phyloP scores from a whole-genome alignment of 768 basidiomycete species.

The Coprinopsis marcescibilis region DNA sequence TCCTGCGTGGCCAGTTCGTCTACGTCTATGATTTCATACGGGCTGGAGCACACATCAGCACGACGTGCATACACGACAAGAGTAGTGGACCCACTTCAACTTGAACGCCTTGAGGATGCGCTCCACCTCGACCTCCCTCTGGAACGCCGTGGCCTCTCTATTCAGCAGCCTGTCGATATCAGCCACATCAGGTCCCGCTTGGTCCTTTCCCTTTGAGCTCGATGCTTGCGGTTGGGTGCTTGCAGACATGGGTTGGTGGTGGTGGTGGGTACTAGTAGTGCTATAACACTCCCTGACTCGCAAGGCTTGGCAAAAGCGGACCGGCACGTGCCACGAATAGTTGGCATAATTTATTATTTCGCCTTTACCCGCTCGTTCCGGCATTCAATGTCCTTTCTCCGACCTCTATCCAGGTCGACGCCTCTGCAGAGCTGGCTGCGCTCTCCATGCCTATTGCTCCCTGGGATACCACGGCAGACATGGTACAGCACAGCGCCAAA shows the following conservation, averaged over 20 bases:
- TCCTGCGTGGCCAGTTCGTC: conserved; percentile 62
- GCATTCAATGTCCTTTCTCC: too few relatives aligned
- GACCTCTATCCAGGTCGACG: too few relatives aligned
- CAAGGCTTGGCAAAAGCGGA: too few relatives aligned
- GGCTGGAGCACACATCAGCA: conserved; percentile 39
- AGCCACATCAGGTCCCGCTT: conserved; percentile 29
- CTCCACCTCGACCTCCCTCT: conserved; percentile 84
- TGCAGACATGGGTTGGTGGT: too few relatives aligned
- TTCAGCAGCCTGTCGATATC: conserved; percentile 80
- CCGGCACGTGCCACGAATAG: too few relatives aligned
- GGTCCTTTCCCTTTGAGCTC: conserved; percentile 1
- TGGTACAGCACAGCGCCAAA: background rate
- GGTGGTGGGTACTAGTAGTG: too few relatives aligned
- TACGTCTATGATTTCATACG: conserved; percentile 91
- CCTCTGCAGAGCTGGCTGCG: too few relatives aligned
- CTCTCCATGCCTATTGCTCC: too few relatives aligned
- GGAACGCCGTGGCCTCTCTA: conserved; percentile 78
- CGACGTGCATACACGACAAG: background rate
- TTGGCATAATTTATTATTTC: too few relatives aligned
- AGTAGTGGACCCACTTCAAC: conserved; percentile 66
- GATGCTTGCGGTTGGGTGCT: background rate
- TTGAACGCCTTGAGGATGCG: conserved; percentile 94
- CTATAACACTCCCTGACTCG: too few relatives aligned
- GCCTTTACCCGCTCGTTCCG: too few relatives aligned
- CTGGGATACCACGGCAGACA: too few relatives aligned